Evolutionary conservation across 805 yeast species (phyloP), one percentile per base, ranked within the genome.

Genomic region (Yarrowia osloensis): DNA sequence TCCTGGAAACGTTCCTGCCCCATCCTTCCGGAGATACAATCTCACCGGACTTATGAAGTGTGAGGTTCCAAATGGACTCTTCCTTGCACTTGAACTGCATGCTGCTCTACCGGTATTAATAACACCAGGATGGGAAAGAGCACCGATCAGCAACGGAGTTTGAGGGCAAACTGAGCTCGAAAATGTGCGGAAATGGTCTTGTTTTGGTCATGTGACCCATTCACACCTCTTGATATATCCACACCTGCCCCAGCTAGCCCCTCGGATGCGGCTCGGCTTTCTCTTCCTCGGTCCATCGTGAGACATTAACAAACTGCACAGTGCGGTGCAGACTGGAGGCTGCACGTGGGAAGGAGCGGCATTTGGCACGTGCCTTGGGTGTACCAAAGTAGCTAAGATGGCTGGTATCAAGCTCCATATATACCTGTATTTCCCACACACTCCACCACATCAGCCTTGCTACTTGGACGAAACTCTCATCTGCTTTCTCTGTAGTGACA

Each of bases 331-430:
- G 44, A 22, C 28, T 44, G 19, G 29, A 19, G 40, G 57, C 57
- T 33, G 57, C 57, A 50, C 57, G 57, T 50, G 57, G 57, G 40
- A 50, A 50, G 57, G 29, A 50, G 57, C 57, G 57, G 57, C 39
- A 50, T 50, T 50, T 49, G 54, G 54, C 54, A 49, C 54, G 22
- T 28, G 31, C 31, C n/a, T n/a, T n/a, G n/a, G n/a, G n/a, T n/a
- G n/a, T n/a, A n/a, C n/a, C n/a, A n/a, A n/a, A n/a, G n/a, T n/a
- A n/a, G n/a, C n/a, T n/a, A n/a, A n/a, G n/a, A n/a, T n/a, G n/a
- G n/a, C n/a, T n/a, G n/a, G n/a, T n/a, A n/a, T n/a, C n/a, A n/a
- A n/a, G n/a, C n/a, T n/a, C n/a, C n/a, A n/a, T n/a, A n/a, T n/a
- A n/a, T n/a, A n/a, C n/a, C n/a, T n/a, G n/a, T n/a, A n/a, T n/a